Evolutionary conservation across 2,329 filamentous ascomycete species (phyloP), one percentile per base, ranked within the genome.

Genomic region (Pseudocercospora fijiensis): DNA sequence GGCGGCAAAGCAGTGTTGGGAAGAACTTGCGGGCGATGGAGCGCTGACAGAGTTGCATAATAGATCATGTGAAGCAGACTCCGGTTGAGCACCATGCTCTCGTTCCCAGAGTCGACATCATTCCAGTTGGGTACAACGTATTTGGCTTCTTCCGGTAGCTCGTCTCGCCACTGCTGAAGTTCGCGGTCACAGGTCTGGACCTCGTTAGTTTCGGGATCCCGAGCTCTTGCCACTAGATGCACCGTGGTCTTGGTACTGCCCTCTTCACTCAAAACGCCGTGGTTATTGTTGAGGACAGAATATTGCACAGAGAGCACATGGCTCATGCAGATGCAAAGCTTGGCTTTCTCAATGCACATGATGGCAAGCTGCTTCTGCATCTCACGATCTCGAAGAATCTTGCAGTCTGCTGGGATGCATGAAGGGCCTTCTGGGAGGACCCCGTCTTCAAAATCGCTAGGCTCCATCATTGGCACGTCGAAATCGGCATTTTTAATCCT

Each of bases 51-150:
- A 0, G 93, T 96, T 1, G 94, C 96, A 76, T 92, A 90, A 77
- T 96, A 96, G 1, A 96, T 88, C 89, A 97, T 96, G 76, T 96
- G 92, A 37, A 98, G 81, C 20, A 97, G 82, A n/a, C 90, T 91
- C 55, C 91, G 86, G 75, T 96, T 92, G 2, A 96, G 79, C 24
- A 71, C 70, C 56, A 88, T 86, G 3, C 86, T 82, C 43, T 83
- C 82, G 33, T 87, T 88, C 18, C 87, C 81, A 16, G 78, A 83
- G 58, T 85, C 82, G 57, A 86, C 76, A 64, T 88, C 88, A 62
- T 82, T 74, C 11, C 80, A 77, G 33, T 80, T 83, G 20, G 87
- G 77, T 5, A 81, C 79, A 16, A 84, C 81, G 70, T 95, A 93
- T 67, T 86, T 85, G 67, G 91, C 92, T 69, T 87, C 86, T 20